Base-by-base conservation (phyloP, 2,329 filamentous ascomycete species). In the Parastagonospora nodorum region DNA sequence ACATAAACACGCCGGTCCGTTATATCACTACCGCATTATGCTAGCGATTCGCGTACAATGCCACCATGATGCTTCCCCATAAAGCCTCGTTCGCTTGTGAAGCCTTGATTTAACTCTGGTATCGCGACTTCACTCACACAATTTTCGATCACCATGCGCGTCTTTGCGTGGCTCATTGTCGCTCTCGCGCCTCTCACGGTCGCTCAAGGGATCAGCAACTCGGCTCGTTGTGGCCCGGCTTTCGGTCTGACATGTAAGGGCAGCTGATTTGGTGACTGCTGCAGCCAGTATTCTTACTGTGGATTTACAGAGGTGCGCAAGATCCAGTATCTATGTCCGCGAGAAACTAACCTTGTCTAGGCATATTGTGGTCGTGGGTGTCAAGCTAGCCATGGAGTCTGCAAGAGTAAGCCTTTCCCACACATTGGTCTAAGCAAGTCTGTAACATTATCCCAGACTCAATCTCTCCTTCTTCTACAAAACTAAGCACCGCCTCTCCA, bases 211-310 rank as follows among this genome's bases (percentile, higher is more conserved):
- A 29, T 51, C 38, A 51, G 43, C 32, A 35, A 10, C 15, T 31
- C 31, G 9, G 43, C 36, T 28, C 43, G 29, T 14, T 58, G 55
- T 40, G 52, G 55, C 32, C 46, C 38, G 5, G 12, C 29, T 12
- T 40, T 50, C 11, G 52, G 50, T 12, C 46, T 50, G 32, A 53
- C 46, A 6, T 58, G 55, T 42, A 37, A 48, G 42, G 52, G 51
- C 9, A 55, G 49, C 8, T 41, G n/a, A 29, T 55, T 55, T 12
- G 55, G 55, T 12, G 39, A 50, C 5, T 58, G 55, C 41, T 58
- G 52, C 29, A 52, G 42, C 19, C 43, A 55, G 45, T 47, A 53
- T n/a, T 43, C 46, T 19, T 55, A 42, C 30, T 49, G 52, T 31
- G 52, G 49, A 5, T 44, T 38, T n/a, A 46, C 49, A 19, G 29